Base-by-base conservation (phyloP, 106 monocot species). In the Platanthera zijinensis region DNA sequence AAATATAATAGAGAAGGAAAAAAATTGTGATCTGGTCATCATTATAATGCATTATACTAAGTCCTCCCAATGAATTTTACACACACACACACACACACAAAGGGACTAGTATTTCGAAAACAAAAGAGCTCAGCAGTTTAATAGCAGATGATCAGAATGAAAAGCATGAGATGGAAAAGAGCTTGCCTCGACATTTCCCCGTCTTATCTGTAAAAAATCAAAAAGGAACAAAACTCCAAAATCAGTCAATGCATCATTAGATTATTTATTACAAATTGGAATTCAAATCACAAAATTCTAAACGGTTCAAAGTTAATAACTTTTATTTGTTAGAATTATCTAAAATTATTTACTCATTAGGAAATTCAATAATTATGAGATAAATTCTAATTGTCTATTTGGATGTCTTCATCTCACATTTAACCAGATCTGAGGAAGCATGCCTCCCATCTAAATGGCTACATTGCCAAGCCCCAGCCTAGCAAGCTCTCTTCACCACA, bases 391-490 rank as follows among this genome's bases (percentile, higher is more conserved):
- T 53, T 14, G 67, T 67, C 12, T 13, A 64, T 25, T 10, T 12
- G 22, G 67, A 12, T 39, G 32, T 67, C 30, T 8, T 7, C 1
- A 59, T 59, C 59, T 59, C 19, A 59, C 59, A 59, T 59, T 59
- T 73, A 92, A 85, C 45, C 56, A 89, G 57, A 96, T 96, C 48
- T 96, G 95, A 19, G 92, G 92, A 79, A 96, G 88, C 56, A 92
- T 83, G 52, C 90, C 95, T 5, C 92, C 92, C 90, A 96, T 87
- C 73, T 96, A 96, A 68, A 87, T 84, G 74, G 74, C 82, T 17
- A 3, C 39, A 39, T 39, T 39, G 95, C 83, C 95, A 96, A 92
- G 57, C 85, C 90, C 92, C 95, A 96, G 13, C 95, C 92, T 72
- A 96, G 85, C 6, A 82, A 68, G 32, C 12, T 90, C 77, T 87